Percentiles rank a stretch among this genome's conserved stretches.
Conservation (phyloP, 2,329 filamentous ascomycete species). For the Leptodontidium sp. region DNA sequence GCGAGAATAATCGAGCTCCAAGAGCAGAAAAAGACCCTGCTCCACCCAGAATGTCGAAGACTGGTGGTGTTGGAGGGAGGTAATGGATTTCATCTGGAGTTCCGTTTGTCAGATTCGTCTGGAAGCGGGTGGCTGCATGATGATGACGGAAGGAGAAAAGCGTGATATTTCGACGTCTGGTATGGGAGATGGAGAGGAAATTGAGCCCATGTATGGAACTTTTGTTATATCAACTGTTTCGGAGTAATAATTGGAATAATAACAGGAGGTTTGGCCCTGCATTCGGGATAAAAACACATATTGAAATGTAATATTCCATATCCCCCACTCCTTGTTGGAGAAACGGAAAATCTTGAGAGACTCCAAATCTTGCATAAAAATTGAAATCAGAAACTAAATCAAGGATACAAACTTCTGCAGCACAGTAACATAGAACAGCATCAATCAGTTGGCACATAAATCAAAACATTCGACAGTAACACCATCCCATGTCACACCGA, state of each 20-base stretch:
- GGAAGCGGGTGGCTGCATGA: constrained; percentile 1
- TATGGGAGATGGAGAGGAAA: background rate
- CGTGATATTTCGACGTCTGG: background rate
- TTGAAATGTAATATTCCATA: too few relatives aligned
- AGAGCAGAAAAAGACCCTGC: constrained; percentile 87
- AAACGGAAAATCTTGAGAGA: background rate
- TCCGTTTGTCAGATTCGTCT: constrained; percentile 28
- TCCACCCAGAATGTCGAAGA: constrained; percentile 83
- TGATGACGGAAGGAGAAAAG: constrained; percentile 12
- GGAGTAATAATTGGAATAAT: too few relatives aligned
- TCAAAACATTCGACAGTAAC: background rate
- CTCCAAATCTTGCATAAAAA: background rate
- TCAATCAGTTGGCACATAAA: too few relatives aligned
- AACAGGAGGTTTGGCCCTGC: too few relatives aligned
- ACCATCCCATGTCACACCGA: background rate
- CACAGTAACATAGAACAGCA: background rate
- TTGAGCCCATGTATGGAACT: background rate
- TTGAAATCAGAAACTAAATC: background rate
- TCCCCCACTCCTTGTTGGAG: constrained; percentile 5
- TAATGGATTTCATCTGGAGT: constrained; percentile 89
- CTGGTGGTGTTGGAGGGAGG: constrained; percentile 70
- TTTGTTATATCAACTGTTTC: background rate
- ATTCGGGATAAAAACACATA: too few relatives aligned
- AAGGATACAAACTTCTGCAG: background rate
- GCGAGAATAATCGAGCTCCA: constrained; percentile 88